Evolutionary conservation across 495 filamentous ascomycete species (phyloP), one percentile per base, ranked within the genome.

Genomic region (Penicillium coprophilum): DNA sequence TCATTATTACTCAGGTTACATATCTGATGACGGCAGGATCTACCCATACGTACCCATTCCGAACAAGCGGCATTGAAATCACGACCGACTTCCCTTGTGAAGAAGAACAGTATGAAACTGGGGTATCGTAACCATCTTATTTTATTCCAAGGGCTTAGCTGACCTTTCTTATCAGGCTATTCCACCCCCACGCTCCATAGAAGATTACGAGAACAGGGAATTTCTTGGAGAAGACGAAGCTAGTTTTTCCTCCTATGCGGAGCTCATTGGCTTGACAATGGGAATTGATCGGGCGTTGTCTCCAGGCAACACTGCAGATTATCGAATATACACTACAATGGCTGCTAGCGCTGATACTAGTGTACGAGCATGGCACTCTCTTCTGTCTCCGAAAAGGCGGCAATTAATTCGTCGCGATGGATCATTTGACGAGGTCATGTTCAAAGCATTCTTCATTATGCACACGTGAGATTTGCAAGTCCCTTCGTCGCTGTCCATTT

Each of bases 371-470:
- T 65, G 62, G 62, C 54, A 38, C 12, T 59, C 55, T 6, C 39
- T 65, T 6, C 55, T 65, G 2, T 51, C 55, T 30, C 31, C 52
- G 0, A 50, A 48, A 7, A 65, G 61, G 45, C 50, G 46, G n/a
- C 30, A 58, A 30, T 34, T 61, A 10, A 51, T 61, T 13, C 58
- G 58, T 3, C 48, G 23, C 3, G 56, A 65, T 32, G 62, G 62
- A 7, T 50, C 58, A 9, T 49, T 65, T 10, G 62, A 65, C 32
- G 62, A 65, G 40, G 53, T 65, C 10, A 60, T 65, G 27, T 65
- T 65, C 45, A 65, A 65, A 13, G 62, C 62, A 2, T 50, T 58
- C 11, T 61, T 65, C 17, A 58, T 65, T 20, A 61, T 65, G 40
- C 55, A 61, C 30, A 61, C 62, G 58, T 65, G 30, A 27, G 46